Conservation (phyloP, 2,329 filamentous ascomycete genomes). For the Neonectria magnoliae region DNA sequence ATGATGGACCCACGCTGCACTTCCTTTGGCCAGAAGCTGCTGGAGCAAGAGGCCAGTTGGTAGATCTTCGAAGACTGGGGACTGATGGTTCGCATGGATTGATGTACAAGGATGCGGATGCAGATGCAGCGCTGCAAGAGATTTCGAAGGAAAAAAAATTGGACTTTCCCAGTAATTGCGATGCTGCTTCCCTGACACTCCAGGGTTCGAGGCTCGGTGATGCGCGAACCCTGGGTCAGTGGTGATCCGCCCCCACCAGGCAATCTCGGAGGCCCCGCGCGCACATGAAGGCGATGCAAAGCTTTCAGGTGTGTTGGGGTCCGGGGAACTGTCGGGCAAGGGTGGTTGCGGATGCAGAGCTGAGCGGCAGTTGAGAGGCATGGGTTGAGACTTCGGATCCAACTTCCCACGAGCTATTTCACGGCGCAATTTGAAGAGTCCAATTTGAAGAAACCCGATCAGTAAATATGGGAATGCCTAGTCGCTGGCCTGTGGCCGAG, state of each 20-base stretch:
- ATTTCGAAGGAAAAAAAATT: neutral
- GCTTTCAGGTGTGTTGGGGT: neutral
- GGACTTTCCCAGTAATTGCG: neutral
- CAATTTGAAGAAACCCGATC: neutral
- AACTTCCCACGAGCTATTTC: neutral
- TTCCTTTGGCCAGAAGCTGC: neutral
- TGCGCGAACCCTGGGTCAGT: neutral
- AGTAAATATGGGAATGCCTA: neutral
- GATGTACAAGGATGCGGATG: neutral
- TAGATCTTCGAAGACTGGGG: neutral
- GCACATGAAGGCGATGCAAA: neutral
- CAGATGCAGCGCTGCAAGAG: neutral
- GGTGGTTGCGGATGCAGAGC: neutral
- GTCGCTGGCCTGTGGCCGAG: neutral
- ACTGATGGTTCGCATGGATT: neutral
- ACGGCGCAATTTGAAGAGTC: neutral
- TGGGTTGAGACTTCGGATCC: neutral
- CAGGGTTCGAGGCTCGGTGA: neutral
- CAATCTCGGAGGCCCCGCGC: neutral
- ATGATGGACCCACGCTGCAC: constrained; percentile 6
- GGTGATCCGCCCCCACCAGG: neutral
- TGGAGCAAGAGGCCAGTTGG: neutral
- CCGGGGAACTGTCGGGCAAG: no score
- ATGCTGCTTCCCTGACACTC: neutral
- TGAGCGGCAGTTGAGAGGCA: neutral